Percentiles rank a stretch among this genome's conserved stretches.
phyloP scores from a whole-genome alignment of 805 yeast species.

The Candida hungchunana region DNA sequence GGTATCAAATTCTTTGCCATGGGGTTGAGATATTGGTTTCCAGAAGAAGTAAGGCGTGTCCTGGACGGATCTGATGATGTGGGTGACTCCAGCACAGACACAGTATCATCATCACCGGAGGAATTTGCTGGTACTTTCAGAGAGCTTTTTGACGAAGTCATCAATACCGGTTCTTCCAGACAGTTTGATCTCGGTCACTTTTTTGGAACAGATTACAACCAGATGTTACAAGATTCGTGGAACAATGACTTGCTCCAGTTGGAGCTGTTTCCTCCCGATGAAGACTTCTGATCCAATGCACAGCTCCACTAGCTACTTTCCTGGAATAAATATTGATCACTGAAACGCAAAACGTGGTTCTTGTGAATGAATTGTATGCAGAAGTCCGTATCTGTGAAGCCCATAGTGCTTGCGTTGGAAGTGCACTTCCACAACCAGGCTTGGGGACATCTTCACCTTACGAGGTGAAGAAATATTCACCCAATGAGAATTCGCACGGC shows the following conservation, averaged over 20 bases:
- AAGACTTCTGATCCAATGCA: too few relatives aligned
- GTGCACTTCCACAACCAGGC: background rate
- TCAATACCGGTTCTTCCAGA: background rate
- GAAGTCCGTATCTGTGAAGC: slow-evolving; percentile 2
- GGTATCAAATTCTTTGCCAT: slow-evolving; percentile 1
- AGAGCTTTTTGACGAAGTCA: slow-evolving; percentile 4
- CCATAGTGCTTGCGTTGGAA: slow-evolving; percentile 19
- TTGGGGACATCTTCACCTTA: slow-evolving; percentile 13
- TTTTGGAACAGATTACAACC: slow-evolving; percentile 6
- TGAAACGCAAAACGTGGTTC: background rate
- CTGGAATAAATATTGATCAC: background rate
- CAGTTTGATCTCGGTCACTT: slow-evolving; percentile 5
- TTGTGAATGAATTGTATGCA: background rate
- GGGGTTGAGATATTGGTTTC: slow-evolving; percentile 3
- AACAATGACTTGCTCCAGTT: slow-evolving; percentile 1
- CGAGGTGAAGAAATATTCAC: too few relatives aligned
- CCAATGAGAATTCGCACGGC: too few relatives aligned
- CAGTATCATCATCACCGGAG: background rate
- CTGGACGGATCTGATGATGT: background rate
- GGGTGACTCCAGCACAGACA: background rate
- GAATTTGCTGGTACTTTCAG: slow-evolving; percentile 6
- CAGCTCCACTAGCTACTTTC: too few relatives aligned
- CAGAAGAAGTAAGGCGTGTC: slow-evolving; percentile 1
- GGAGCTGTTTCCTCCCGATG: too few relatives aligned
- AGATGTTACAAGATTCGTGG: slow-evolving; percentile 2